Base-by-base conservation (phyloP, 2,329 filamentous ascomycete species). In the Bertia moriformis region DNA sequence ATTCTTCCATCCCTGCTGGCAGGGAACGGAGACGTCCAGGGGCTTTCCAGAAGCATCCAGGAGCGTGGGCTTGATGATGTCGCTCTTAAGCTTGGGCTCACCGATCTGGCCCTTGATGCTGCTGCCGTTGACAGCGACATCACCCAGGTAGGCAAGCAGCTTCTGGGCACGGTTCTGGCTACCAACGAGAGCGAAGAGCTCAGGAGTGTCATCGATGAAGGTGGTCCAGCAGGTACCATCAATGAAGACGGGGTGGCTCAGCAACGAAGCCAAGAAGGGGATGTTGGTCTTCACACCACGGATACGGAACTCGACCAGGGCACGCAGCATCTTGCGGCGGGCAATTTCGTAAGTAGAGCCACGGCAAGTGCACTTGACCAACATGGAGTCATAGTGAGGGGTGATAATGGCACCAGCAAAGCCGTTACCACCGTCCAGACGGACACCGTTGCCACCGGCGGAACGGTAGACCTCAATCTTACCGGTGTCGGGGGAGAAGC, bases 401-500 rank as follows among this genome's bases (percentile, higher is more conserved):
- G 83, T 88, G 49, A 94, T 93, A 53, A 93, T 82, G 41, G 86
- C 82, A 49, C 91, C 91, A 19, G 89, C 86, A 51, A 95, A 98
- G 41, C 89, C 89, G 59, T 95, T 96, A 45, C 91, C 91, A 64
- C 87, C 87, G 56, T 94, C 86, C 22, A 91, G 73, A 66, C 87
- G 83, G 40, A 93, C 83, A 60, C 87, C 87, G 56, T 95, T 96
- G 52, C 89, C 89, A 68, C 91, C 91, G 48, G 91, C 85, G 44
- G 87, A 94, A 50, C 91, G 82, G 69, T 98, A 98, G 43, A 98
- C 91, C 60, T 98, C 91, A 51, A 98, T 95, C 73, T 95, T 96
- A 60, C 91, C 91, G 38, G 89, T 96, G 53, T 98, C 91, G 4
- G 91, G 91, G 43, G 80, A 78, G 73, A 98, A 98, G 46, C 73